Base-by-base conservation (phyloP, 148 eudicot species). In the Nyssa sinensis region DNA sequence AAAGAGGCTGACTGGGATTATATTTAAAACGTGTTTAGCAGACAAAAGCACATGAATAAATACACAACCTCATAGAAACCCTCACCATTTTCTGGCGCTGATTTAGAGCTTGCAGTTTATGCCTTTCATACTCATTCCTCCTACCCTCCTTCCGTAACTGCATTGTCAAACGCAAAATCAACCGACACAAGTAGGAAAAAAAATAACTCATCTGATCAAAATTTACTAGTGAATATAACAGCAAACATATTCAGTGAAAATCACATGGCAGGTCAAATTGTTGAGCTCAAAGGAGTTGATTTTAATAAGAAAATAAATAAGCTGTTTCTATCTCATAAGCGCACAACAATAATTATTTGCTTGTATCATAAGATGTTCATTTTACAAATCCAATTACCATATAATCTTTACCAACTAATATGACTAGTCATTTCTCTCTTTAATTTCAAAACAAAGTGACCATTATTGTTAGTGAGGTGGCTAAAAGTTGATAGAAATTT, bases 31-130 rank as follows among this genome's bases (percentile, higher is more conserved):
- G 28, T 17, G 53, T 58, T 29, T 39, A 33, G 44, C 34, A 35
- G 29, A 29, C 14, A 47, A 37, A 59, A 21, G 62, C 19, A 31
- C 24, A 44, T 10, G 33, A 35, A 67, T 12, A 31, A 67, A 51
- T 35, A 71, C 37, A 29, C 2, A 62, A 67, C 27, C 39, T 32
- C 44, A 62, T 49, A 65, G 58, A 75, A 73, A 81, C 23, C 29
- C 91, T 81, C 71, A 95, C 99, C 93, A 86, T 78, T 83, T 95
- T 95, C 80, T 95, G 99, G 32, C 99, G 99, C 80, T 95, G 99
- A 85, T 95, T 95, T 74, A 95, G 65, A 61, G 99, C 98, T 83
- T 88, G 96, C 17, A 95, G 81, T 84, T 95, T 95, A 80, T 95
- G 97, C 80, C 99, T 89, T 85, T 95, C 99, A 77, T 91, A 95